A percentile compares a stretch with the other conserved stretches of the same genome.
Conservation (phyloP, 129 eudicot genomes). For the Sambucus nigra region DNA sequence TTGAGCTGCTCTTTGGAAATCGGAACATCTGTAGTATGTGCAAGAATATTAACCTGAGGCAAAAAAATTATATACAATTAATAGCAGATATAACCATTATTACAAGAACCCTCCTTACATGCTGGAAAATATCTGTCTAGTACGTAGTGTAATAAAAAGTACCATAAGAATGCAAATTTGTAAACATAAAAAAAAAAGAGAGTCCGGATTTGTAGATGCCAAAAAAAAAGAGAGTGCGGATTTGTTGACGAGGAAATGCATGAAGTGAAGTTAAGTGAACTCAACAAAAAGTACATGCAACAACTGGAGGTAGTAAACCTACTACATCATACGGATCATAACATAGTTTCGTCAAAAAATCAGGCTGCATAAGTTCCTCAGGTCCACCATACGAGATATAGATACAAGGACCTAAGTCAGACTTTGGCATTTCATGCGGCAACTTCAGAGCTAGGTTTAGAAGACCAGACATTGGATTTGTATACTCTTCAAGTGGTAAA, state of each 20-base stretch:
- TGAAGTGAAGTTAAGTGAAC: too few species aligned
- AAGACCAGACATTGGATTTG: conserved; percentile 55
- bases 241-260: too few species aligned
- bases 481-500: conserved; percentile 65
- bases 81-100: not conserved
- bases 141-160: too few species aligned
- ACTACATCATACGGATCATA: conserved; percentile 83
- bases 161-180: too few species aligned
- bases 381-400: conserved; percentile 66
- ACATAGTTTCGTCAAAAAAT: conserved; percentile 54
- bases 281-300: not conserved
- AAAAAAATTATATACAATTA: conserved; percentile 2
- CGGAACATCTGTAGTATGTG: conserved; percentile 54
- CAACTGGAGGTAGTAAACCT: conserved; percentile 9
- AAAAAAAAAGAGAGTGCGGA: too few species aligned
- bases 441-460: conserved; percentile 54
- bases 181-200: too few species aligned
- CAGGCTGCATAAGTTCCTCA: conserved; percentile 64
- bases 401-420: conserved; percentile 74
- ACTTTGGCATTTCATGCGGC: conserved; percentile 41
- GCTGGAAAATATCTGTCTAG: not conserved
- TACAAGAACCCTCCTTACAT: not conserved
- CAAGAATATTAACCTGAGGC: conserved; percentile 80
- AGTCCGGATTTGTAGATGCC: too few species aligned
- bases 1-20: conserved; percentile 49